phyloP scores from a whole-genome alignment of 345 rosid genomes.

The Melastoma malabathricum region DNA sequence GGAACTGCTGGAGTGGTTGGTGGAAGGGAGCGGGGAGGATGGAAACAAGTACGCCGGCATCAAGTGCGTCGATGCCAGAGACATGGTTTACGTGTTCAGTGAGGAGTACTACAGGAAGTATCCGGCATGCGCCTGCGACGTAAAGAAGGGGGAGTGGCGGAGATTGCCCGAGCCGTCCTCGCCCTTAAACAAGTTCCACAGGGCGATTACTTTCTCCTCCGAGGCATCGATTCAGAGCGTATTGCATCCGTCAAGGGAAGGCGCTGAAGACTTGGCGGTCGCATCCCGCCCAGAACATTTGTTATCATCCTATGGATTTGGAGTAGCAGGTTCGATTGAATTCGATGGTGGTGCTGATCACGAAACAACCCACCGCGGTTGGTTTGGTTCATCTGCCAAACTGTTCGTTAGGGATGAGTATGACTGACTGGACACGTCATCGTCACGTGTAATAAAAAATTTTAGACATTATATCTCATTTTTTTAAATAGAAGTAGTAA shows the following conservation, averaged over 20 bases:
- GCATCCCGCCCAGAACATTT: too few relatives aligned
- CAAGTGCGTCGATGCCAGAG: conserved; percentile 78
- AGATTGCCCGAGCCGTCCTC: conserved; percentile 58
- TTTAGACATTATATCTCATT: too few relatives aligned
- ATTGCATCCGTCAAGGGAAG: conserved; percentile 14
- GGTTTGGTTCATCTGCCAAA: too few relatives aligned
- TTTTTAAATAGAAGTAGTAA: too few relatives aligned
- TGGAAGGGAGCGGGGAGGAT: conserved; percentile 37
- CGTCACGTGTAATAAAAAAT: too few relatives aligned
- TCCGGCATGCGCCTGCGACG: conserved; percentile 83
- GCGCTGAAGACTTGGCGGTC: too few relatives aligned
- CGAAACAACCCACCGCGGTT: too few relatives aligned
- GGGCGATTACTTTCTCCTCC: conserved; percentile 68
- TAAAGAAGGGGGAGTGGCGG: conserved; percentile 54
- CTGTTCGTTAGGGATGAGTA: too few relatives aligned
- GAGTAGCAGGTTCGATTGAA: too few relatives aligned
- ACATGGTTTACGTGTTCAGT: conserved; percentile 60
- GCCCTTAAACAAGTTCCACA: conserved; percentile 75
- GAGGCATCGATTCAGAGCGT: conserved; percentile 29
- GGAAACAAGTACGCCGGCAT: conserved; percentile 54
- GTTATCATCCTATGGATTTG: too few relatives aligned
- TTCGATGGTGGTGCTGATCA: too few relatives aligned
- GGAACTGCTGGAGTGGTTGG: conserved; percentile 49
- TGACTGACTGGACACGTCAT: too few relatives aligned
- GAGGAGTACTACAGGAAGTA: conserved; percentile 67